A percentile compares a stretch with the other conserved stretches of the same genome.
Evolutionary conservation across 2,329 filamentous ascomycete species (phyloP).

Genomic region (Parastagonospora nodorum): DNA sequence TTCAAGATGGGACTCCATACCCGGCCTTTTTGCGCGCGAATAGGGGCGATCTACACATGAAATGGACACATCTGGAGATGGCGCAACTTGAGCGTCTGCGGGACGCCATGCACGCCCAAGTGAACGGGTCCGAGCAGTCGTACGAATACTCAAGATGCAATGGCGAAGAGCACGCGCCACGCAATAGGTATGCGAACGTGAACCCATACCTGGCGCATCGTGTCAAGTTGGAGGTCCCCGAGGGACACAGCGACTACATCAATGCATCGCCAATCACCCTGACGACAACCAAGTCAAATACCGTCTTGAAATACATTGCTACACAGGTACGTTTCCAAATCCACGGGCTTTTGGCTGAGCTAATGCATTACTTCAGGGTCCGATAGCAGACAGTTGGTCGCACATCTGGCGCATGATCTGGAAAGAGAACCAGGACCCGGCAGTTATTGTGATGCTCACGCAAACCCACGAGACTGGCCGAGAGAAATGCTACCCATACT

Average conservation of each 20-base stretch:
- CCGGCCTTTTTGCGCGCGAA: slow-evolving; percentile 60
- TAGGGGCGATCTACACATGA: slow-evolving; percentile 59
- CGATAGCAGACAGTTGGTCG: slow-evolving; percentile 73
- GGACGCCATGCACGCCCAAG: slow-evolving; percentile 45
- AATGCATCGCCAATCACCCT: slow-evolving; percentile 56
- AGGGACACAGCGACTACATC: slow-evolving; percentile 62
- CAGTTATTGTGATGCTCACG: slow-evolving; percentile 92
- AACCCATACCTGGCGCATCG: slow-evolving; percentile 88
- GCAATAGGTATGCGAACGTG: slow-evolving; percentile 90
- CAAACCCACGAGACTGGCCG: slow-evolving; percentile 77
- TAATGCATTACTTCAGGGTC: slow-evolving; percentile 61
- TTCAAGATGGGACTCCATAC: slow-evolving; percentile 38
- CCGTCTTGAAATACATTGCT: slow-evolving; percentile 74
- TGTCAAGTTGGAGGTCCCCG: slow-evolving; percentile 77
- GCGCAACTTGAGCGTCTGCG: slow-evolving; percentile 61
- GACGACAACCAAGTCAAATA: slow-evolving; percentile 47
- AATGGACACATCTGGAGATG: slow-evolving; percentile 67
- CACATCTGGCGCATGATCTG: slow-evolving; percentile 97
- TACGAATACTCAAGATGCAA: slow-evolving; percentile 63
- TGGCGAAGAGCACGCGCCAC: slow-evolving; percentile 60
- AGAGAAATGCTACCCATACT: slow-evolving; percentile 91
- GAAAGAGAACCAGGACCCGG: slow-evolving; percentile 71
- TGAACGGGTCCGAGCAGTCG: slow-evolving; percentile 50
- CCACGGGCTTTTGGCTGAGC: background rate
- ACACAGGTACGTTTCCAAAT: slow-evolving; percentile 65